Base-by-base conservation (phyloP, 2,329 filamentous ascomycete species). In the Beauveria varroae region DNA sequence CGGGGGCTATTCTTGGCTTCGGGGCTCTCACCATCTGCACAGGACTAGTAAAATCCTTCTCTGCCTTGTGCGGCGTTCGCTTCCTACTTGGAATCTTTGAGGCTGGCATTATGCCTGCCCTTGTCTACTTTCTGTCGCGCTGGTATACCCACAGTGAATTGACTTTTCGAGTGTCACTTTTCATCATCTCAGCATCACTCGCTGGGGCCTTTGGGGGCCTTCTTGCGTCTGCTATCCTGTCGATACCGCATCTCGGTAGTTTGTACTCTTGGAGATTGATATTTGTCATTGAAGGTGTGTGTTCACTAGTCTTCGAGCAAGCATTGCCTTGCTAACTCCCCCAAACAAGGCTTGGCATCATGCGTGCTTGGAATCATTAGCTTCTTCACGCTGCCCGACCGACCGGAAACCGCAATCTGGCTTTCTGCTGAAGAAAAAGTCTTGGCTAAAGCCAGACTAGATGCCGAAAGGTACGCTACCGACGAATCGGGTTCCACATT, bases 131-230 rank as follows among this genome's bases (percentile, higher is more conserved):
- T 63, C 71, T 87, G 50, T 83, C 79, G 0, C 73, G 85, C 43
- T 88, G 85, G 85, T 89, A 89, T 63, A 74, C 83, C 4, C 76
- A 84, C 18, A 79, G 76, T 41, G 86, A 89, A 68, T 75, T 89
- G 1, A 80, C 82, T 0, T 88, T 88, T 69, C 80, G 86, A 0
- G 72, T 88, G 1, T 81, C 83, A 0, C 71, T 87, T 2, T 89
- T 87, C 68, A 84, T 88, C 49, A 83, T 87, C 34, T 86, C 85
- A 78, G 83, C 85, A 0, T 82, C 86, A 0, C 73, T 89, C 0
- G 86, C 86, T 0, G 86, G 86, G 6, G 86, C 86, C 0, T 88
- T 89, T 62, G 86, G 87, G 1, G 87, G 87, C 0, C 77, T 90
- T 0, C 73, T 90, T 1, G 81, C 80, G 0, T 84, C 79, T 0